A percentile compares a stretch with the other conserved stretches of the same genome.
phyloP scores from a whole-genome alignment of 139 green algal genomes.

The Gonium pectorale region DNA sequence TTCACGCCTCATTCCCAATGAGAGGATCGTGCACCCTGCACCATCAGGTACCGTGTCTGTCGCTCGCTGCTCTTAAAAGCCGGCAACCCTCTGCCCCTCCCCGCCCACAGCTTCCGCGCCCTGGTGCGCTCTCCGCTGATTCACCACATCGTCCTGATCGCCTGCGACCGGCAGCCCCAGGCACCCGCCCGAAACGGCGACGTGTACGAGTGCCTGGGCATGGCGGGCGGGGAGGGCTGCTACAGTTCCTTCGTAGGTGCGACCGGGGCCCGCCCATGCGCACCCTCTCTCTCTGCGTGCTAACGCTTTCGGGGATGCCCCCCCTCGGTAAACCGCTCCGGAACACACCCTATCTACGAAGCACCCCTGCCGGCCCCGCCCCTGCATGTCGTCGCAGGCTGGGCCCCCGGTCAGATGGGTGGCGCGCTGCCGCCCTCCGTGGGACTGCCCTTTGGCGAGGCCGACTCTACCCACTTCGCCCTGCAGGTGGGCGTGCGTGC shows the following conservation, averaged over 20 bases:
- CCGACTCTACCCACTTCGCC: background rate
- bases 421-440: background rate
- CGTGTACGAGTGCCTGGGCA: constrained; percentile 1
- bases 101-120: background rate
- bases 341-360: background rate
- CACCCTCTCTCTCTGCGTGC: no score
- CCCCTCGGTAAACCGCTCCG: background rate
- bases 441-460: constrained; percentile 13
- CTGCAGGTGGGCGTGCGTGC: constrained; percentile 34
- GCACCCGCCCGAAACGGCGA: background rate
- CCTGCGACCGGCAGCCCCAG: constrained; percentile 7
- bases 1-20: no score
- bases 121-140: constrained; percentile 3
- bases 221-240: background rate
- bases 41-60: no score
- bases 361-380: background rate
- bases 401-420: constrained; percentile 3
- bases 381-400: background rate
- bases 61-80: no score
- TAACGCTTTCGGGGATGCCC: no score
- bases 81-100: background rate
- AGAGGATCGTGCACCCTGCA: no score
- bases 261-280: no score
- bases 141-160: constrained; percentile 43
- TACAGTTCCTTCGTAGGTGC: background rate